Base-by-base conservation (phyloP, 148 eudicot species). In the Spergularia bocconei region DNA sequence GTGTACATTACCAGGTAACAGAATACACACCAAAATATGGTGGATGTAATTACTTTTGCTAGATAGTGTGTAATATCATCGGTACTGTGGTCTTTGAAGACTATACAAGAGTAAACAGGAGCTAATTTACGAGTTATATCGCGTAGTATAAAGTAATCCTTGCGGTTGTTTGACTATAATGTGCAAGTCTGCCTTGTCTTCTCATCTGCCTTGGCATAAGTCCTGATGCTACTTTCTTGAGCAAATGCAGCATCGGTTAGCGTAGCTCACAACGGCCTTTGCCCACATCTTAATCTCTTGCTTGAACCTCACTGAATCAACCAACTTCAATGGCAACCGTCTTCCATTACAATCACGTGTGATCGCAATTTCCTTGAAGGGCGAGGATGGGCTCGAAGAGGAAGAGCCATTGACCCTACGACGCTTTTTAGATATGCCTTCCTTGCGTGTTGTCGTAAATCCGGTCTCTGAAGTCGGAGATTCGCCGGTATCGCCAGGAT, bases 241-340 rank as follows among this genome's bases (percentile, higher is more conserved):
- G 5, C 64, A 69, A 51, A 20, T 36, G 8, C 74, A 20, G 36
- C 65, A 76, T 19, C 72, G 56, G 13, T 89, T 82, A 63, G 97
- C 91, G 64, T 91, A 89, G 29, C 75, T 69, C 36, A 79, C 93
- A 51, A 86, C 93, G 19, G 84, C 86, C 56, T 84, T 86, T 20
- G 97, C 97, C 97, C 93, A 89, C 79, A 76, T 87, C 79, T 76
- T 80, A 69, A 91, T 87, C 41, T 83, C 85, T 0, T 63, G 63
- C 71, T 89, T 89, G 59, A 91, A 80, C 85, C 67, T 82, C 75
- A 54, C 67, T 13, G 87, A 86, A 78, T 89, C 88, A 57, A 85
- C 73, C 44, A 71, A 79, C 63, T 84, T 78, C 59, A 86, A 41
- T 4, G 91, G 84, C 7, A 41, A 58, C 9, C 23, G 0, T 53